phyloP scores from a whole-genome alignment of 2,329 filamentous ascomycete species.

The Metarhizium album region DNA sequence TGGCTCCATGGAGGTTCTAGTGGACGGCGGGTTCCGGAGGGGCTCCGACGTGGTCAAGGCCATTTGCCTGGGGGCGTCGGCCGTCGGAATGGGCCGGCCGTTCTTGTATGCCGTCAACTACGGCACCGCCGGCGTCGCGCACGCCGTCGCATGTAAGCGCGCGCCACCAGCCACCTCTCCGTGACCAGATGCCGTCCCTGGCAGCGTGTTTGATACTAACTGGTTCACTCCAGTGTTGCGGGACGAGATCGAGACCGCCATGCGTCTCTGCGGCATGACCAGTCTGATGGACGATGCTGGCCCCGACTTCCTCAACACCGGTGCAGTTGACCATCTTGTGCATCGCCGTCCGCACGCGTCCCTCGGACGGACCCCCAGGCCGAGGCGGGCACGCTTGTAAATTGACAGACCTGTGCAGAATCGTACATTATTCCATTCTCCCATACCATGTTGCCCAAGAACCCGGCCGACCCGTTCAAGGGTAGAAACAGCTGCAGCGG shows the following conservation, averaged over 20 bases:
- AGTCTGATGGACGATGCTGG: slow-evolving; percentile 46
- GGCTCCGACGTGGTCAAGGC: slow-evolving; percentile 60
- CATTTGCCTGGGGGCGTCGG: slow-evolving; percentile 52
- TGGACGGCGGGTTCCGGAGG: slow-evolving; percentile 55
- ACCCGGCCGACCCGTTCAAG: too few relatives aligned
- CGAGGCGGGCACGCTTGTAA: background rate
- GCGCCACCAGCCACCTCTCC: too few relatives aligned
- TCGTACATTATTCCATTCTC: too few relatives aligned
- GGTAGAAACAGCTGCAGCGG: too few relatives aligned
- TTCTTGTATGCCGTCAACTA: slow-evolving; percentile 52
- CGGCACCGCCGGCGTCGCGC: slow-evolving; percentile 45
- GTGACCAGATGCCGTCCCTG: background rate
- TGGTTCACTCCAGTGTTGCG: slow-evolving; percentile 21
- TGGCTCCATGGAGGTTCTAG: slow-evolving; percentile 46
- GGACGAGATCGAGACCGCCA: slow-evolving; percentile 55
- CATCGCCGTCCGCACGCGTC: background rate
- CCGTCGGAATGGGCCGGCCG: slow-evolving; percentile 51
- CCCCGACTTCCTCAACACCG: slow-evolving; percentile 48
- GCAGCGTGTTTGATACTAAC: background rate
- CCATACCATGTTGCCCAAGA: too few relatives aligned
- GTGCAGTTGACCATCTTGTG: slow-evolving; percentile 34
- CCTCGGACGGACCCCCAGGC: background rate
- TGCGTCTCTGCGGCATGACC: slow-evolving; percentile 55
- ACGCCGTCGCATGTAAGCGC: slow-evolving; percentile 41
- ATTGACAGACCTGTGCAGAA: too few relatives aligned